Evolutionary conservation across 768 basidiomycete species (phyloP).

Genomic region (Lactarius vividus): DNA sequence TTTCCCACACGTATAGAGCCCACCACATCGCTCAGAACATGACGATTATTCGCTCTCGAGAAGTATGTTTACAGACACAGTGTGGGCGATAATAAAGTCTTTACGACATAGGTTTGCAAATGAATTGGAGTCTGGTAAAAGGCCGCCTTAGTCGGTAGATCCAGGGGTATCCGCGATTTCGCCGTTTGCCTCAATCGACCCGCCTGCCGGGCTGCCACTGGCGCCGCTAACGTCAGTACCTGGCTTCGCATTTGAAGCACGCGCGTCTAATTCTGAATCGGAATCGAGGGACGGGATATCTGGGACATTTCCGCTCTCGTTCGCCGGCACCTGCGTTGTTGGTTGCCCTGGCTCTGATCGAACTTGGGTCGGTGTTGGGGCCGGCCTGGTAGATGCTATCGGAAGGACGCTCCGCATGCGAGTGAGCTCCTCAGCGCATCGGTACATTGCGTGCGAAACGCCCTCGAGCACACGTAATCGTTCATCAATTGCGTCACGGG

Average conservation of each 20-base stretch:
- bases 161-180: not conserved
- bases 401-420: constrained; percentile 66
- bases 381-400: constrained; percentile 23
- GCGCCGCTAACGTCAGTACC: constrained; percentile 21
- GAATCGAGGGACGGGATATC: constrained; percentile 16
- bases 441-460: constrained; percentile 69
- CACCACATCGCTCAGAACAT: constrained; percentile 6
- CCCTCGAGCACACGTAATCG: constrained; percentile 74
- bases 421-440: constrained; percentile 76
- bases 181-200: constrained; percentile 15
- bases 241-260: constrained; percentile 14
- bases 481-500: constrained; percentile 82
- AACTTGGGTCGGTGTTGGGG: constrained; percentile 3
- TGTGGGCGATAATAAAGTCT: constrained; percentile 4
- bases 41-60: not conserved
- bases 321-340: not conserved
- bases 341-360: constrained; percentile 16
- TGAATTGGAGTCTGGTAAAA: not conserved
- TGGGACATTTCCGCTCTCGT: constrained; percentile 5
- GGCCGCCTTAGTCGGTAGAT: constrained; percentile 1
- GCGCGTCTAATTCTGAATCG: constrained; percentile 13
- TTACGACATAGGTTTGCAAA: constrained; percentile 5
- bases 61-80: constrained; percentile 2
- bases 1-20: not conserved
- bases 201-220: constrained; percentile 9